Conservation (phyloP, 1,139 yeast species). For the Hemisphaericaspora xylanilytica region DNA sequence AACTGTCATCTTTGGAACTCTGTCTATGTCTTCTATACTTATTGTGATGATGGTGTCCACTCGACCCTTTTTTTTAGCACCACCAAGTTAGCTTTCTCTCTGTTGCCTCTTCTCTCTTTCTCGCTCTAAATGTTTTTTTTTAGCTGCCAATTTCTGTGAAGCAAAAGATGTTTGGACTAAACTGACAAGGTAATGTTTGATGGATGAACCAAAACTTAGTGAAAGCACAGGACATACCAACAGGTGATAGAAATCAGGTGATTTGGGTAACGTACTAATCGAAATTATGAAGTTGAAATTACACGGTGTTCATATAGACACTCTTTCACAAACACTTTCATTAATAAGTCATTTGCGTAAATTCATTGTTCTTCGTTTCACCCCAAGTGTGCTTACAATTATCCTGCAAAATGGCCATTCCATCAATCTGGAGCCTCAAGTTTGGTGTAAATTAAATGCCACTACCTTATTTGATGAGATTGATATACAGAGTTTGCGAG, state of each 20-base stretch:
- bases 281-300: conserved; percentile 38
- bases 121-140: too few relatives aligned
- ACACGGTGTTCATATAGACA: conserved; percentile 28
- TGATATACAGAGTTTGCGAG: conserved; percentile 45
- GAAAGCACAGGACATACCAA: not conserved
- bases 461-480: conserved; percentile 46
- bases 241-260: too few relatives aligned
- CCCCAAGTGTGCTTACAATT: conserved; percentile 44
- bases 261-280: not conserved
- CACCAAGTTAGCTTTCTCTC: too few relatives aligned
- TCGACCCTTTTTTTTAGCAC: too few relatives aligned
- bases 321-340: conserved; percentile 29
- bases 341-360: conserved; percentile 31
- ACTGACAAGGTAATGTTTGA: too few relatives aligned
- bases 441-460: conserved; percentile 56
- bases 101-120: too few relatives aligned
- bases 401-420: conserved; percentile 45
- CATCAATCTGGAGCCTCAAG: conserved; percentile 53
- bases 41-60: conserved; percentile 2
- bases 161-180: too few relatives aligned
- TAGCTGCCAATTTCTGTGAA: too few relatives aligned
- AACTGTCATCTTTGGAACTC: conserved; percentile 11
- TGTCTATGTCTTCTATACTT: too few relatives aligned
- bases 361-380: conserved; percentile 43
- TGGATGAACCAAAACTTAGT: too few relatives aligned